These are phyloP conservation scores for Phytophthora hibernalis DNA, from an alignment of 352 stramenopile genomes.

Conservation along the genomic window DNA sequence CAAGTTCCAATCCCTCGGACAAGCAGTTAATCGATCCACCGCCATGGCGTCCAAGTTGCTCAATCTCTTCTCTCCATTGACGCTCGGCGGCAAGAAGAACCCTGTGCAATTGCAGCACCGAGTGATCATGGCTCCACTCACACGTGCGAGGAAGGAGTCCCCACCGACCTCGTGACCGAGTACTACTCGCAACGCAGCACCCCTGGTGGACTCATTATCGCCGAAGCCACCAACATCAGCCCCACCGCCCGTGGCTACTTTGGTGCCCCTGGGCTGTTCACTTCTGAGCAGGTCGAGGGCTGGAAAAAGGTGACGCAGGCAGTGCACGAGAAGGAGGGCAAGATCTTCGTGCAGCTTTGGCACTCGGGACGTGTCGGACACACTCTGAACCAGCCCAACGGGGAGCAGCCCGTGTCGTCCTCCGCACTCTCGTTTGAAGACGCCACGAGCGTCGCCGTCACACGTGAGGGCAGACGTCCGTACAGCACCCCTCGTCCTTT, in stretches of 20 bases:
- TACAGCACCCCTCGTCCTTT: conserved; percentile 66
- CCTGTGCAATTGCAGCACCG: conserved; percentile 56
- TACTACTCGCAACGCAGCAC: conserved; percentile 76
- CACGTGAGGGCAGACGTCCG: conserved; percentile 34
- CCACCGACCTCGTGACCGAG: conserved; percentile 41
- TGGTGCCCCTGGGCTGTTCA: conserved; percentile 58
- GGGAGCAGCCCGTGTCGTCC: conserved; percentile 54
- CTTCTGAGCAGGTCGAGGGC: conserved; percentile 45
- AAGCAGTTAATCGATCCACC: not conserved
- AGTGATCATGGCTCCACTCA: conserved; percentile 76
- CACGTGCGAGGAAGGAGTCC: conserved; percentile 46
- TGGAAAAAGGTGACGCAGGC: conserved; percentile 68
- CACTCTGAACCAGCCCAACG: conserved; percentile 60
- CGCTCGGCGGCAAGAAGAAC: conserved; percentile 43
- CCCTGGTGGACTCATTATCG: conserved; percentile 58
- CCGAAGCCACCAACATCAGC: conserved; percentile 67
- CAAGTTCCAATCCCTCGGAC: conserved; percentile 4
- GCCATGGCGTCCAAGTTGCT: conserved; percentile 33
- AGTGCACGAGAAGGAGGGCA: conserved; percentile 80
- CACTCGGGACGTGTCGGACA: conserved; percentile 81
- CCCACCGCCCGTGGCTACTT: conserved; percentile 47
- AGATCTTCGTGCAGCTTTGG: conserved; percentile 89
- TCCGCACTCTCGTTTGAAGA: conserved; percentile 35
- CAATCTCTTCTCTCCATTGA: conserved; percentile 55
- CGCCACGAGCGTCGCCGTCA: conserved; percentile 31